Percentiles rank a stretch among this genome's conserved stretches.
phyloP scores from a whole-genome alignment of 164 flowering plant species.

The Cinnamomum micranthum region DNA sequence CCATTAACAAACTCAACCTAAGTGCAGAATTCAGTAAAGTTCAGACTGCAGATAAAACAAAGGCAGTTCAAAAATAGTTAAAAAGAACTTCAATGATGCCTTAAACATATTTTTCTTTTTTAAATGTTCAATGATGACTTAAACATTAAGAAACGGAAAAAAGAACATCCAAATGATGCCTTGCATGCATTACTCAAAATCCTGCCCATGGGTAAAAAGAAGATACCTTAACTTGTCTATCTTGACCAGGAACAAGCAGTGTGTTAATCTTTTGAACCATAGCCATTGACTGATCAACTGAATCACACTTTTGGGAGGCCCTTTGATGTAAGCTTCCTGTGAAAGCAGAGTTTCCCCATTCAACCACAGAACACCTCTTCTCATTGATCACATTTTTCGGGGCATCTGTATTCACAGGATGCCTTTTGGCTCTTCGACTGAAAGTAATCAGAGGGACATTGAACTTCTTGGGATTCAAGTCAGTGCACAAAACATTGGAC shows the following conservation, averaged over 20 bases:
- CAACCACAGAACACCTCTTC: neutral
- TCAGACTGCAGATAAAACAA: neutral
- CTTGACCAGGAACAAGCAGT: neutral
- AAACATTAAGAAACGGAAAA: neutral
- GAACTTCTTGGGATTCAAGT: neutral
- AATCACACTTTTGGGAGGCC: constrained; percentile 1
- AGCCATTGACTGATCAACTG: neutral
- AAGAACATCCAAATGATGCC: neutral
- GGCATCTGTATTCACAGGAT: neutral
- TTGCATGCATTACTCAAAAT: neutral
- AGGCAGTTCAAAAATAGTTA: neutral
- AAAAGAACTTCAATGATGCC: neutral
- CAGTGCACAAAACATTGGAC: neutral
- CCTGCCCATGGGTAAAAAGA: neutral
- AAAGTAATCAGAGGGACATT: constrained; percentile 10
- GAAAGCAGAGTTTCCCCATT: neutral
- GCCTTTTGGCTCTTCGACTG: constrained; percentile 12
- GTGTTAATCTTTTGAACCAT: neutral
- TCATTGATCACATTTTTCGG: neutral
- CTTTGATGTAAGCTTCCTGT: neutral
- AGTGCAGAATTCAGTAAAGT: neutral
- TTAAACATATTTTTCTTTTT: too few species aligned
- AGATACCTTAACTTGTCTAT: constrained; percentile 5
- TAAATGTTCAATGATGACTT: neutral
- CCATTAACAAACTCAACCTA: neutral